These are phyloP conservation scores for Boletus edulis DNA, from an alignment of 768 basidiomycete species.

Conservation along the genomic window DNA sequence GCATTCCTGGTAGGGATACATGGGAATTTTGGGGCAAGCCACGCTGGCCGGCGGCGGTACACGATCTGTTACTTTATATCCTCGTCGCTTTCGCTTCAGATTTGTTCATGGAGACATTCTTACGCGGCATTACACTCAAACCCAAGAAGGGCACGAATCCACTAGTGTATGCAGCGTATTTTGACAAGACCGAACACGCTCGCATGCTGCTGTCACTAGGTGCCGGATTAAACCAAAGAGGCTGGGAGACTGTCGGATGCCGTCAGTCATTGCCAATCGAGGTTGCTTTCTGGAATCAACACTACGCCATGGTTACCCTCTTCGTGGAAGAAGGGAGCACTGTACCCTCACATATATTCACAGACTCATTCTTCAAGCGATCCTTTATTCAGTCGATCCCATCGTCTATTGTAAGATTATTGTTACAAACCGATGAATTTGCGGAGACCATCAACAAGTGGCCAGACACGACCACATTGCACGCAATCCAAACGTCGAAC, in stretches of 20 bases:
- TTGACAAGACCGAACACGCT: neutral
- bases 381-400: no score
- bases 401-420: neutral
- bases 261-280: neutral
- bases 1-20: neutral
- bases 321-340: neutral
- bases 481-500: neutral
- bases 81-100: neutral
- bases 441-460: neutral
- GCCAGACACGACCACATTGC: neutral
- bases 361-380: neutral
- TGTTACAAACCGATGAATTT: neutral
- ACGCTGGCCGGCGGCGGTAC: neutral
- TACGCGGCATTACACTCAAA: neutral
- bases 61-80: neutral
- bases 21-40: neutral
- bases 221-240: neutral
- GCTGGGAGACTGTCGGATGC: neutral
- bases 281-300: neutral
- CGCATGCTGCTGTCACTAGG: neutral
- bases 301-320: neutral
- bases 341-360: neutral
- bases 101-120: neutral
- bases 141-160: slow-evolving; percentile 4
- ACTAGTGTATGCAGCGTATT: slow-evolving; percentile 1